Conservation (phyloP, 257 asterid genomes). For the Fraxinus americana region DNA sequence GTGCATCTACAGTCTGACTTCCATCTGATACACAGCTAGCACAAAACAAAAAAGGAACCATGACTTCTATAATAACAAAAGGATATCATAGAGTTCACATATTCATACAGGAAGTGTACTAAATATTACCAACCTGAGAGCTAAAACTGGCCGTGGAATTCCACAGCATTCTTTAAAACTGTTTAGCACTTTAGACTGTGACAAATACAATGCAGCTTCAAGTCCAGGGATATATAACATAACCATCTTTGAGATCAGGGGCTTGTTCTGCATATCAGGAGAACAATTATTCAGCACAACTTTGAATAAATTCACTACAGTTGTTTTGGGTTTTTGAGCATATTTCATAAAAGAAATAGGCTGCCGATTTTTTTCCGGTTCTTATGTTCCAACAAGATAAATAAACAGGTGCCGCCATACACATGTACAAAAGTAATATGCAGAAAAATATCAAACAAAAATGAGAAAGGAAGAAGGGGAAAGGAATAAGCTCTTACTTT, state of each 20-base stretch:
- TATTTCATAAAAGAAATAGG: background rate
- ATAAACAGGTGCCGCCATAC: background rate
- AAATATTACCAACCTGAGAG: slow-evolving; percentile 62
- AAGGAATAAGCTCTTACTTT: slow-evolving; percentile 47
- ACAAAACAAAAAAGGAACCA: slow-evolving; percentile 34
- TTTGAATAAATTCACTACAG: background rate
- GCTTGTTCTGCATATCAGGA: slow-evolving; percentile 78
- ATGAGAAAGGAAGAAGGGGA: background rate
- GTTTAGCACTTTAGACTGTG: slow-evolving; percentile 71
- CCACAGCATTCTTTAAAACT: slow-evolving; percentile 78
- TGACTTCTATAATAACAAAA: slow-evolving; percentile 15
- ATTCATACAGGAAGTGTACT: background rate
- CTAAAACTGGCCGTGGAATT: slow-evolving; percentile 83
- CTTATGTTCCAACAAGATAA: background rate
- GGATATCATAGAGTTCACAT: slow-evolving; percentile 4
- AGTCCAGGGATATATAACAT: slow-evolving; percentile 95
- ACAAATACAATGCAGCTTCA: slow-evolving; percentile 89
- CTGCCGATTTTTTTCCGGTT: background rate
- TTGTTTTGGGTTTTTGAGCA: background rate
- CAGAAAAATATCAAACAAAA: slow-evolving; percentile 9
- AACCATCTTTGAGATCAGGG: slow-evolving; percentile 85
- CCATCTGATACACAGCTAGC: slow-evolving; percentile 90
- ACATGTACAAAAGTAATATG: background rate
- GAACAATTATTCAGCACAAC: slow-evolving; percentile 22
- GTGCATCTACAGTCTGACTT: slow-evolving; percentile 83